Evolutionary conservation across 306 rosid genomes (phyloP), one percentile per base, ranked within the genome.

Genomic region (Ziziphus jujuba): DNA sequence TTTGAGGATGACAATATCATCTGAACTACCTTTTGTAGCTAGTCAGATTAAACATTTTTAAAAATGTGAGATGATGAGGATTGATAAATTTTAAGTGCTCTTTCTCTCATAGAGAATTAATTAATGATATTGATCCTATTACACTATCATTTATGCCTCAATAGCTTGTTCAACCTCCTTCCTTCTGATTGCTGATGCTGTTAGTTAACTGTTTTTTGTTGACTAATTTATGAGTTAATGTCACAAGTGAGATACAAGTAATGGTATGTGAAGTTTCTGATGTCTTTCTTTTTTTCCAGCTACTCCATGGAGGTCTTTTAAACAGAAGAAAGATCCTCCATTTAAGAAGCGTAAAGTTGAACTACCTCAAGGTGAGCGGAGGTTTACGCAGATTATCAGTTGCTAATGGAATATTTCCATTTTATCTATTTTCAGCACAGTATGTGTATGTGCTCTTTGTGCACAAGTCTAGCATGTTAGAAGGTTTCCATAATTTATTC

Each of bases 261-360:
- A 66, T 53, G 71, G 63, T 31, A 21, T 19, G 28, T 66, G 51
- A 71, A 36, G 69, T 40, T 47, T 70, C 72, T 71, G 76, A 61
- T 75, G 14, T 67, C 80, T 75, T 28, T 52, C 69, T 65, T 63
- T 23, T n/a, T 83, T 77, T 80, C 72, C 81, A 93, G 99, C 83
- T 75, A 87, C 84, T 72, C 7, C 92, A 1, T 74, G 99, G 97
- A 93, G 81, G 80, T 78, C 62, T 71, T 83, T 22, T 78, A 83
- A 60, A 79, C 81, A 75, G 61, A 93, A 88, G 85, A 93, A 87
- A 79, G 97, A 93, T 65, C 84, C 89, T 67, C 85, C 85, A 51
- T 74, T 78, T 31, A 93, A 87, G 84, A 90, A 88, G 81, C 87
- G 81, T 78, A 93, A 82, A 85, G 83, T 66, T 55, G 97, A 86